phyloP scores from a whole-genome alignment of 768 basidiomycete genomes.

The Lentinula aciculospora region DNA sequence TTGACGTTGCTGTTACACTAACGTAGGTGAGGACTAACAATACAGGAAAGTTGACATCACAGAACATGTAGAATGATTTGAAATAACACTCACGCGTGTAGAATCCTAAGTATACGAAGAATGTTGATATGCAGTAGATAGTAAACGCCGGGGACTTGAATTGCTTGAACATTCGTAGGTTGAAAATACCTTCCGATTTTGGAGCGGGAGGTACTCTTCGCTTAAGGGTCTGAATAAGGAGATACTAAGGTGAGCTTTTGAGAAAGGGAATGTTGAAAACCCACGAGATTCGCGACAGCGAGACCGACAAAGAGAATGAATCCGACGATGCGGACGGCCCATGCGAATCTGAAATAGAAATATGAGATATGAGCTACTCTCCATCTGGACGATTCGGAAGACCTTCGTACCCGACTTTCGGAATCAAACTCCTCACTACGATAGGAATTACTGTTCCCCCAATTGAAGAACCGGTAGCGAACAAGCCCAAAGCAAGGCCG shows the following conservation, averaged over 20 bases:
- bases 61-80: background rate
- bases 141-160: slow-evolving; percentile 41
- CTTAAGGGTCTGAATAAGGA: slow-evolving; percentile 19
- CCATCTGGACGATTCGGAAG: background rate
- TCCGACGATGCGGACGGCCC: slow-evolving; percentile 71
- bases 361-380: background rate
- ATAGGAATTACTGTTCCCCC: slow-evolving; percentile 71
- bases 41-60: slow-evolving; percentile 16
- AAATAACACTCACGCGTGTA: slow-evolving; percentile 46
- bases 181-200: slow-evolving; percentile 42
- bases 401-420: slow-evolving; percentile 32
- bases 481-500: slow-evolving; percentile 56
- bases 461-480: slow-evolving; percentile 59
- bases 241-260: slow-evolving; percentile 23
- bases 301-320: slow-evolving; percentile 53
- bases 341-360: slow-evolving; percentile 49
- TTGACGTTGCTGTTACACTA: slow-evolving; percentile 45
- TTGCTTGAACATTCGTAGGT: slow-evolving; percentile 48
- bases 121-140: slow-evolving; percentile 51
- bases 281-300: slow-evolving; percentile 45
- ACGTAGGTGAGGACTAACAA: slow-evolving; percentile 63
- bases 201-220: slow-evolving; percentile 48
- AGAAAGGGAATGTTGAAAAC: slow-evolving; percentile 12
- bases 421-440: slow-evolving; percentile 48
- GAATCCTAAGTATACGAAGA: slow-evolving; percentile 58